phyloP scores from a whole-genome alignment of 192 early-diverging fungal genomes.

The Linderina pennispora region DNA sequence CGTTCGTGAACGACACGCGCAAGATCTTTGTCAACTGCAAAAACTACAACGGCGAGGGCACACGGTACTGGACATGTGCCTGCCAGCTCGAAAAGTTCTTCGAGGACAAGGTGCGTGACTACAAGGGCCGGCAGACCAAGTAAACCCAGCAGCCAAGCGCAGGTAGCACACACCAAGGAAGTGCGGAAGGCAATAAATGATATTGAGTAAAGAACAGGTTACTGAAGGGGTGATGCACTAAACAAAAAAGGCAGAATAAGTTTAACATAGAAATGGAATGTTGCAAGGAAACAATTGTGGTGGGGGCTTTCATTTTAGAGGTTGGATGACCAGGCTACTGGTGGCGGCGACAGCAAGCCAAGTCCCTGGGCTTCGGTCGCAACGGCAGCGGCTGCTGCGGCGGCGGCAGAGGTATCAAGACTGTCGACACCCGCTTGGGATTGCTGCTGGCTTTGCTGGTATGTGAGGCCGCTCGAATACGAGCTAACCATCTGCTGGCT shows the following conservation, averaged over 20 bases:
- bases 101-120: slow-evolving; percentile 65
- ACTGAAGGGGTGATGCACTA: slow-evolving; percentile 1
- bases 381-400: too few species aligned
- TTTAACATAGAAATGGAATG: too few species aligned
- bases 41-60: slow-evolving; percentile 84
- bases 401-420: slow-evolving; percentile 23
- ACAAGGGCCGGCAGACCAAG: slow-evolving; percentile 42
- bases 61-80: slow-evolving; percentile 77
- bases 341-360: slow-evolving; percentile 40
- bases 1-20: slow-evolving; percentile 77
- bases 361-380: slow-evolving; percentile 39
- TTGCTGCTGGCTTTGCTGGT: slow-evolving; percentile 16
- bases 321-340: slow-evolving; percentile 42
- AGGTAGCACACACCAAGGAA: neutral
- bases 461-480: too few species aligned
- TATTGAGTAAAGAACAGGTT: neutral
- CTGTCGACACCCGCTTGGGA: slow-evolving; percentile 36
- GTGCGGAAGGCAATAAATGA: neutral
- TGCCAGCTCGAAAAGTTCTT: slow-evolving; percentile 72
- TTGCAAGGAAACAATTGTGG: too few species aligned
- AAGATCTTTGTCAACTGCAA: slow-evolving; percentile 94
- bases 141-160: slow-evolving; percentile 1
- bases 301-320: slow-evolving; percentile 26
- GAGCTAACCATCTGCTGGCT: slow-evolving; percentile 7
- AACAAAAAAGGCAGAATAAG: neutral